phyloP scores from a whole-genome alignment of 148 eudicot species.

The Chenopodium formosanum region DNA sequence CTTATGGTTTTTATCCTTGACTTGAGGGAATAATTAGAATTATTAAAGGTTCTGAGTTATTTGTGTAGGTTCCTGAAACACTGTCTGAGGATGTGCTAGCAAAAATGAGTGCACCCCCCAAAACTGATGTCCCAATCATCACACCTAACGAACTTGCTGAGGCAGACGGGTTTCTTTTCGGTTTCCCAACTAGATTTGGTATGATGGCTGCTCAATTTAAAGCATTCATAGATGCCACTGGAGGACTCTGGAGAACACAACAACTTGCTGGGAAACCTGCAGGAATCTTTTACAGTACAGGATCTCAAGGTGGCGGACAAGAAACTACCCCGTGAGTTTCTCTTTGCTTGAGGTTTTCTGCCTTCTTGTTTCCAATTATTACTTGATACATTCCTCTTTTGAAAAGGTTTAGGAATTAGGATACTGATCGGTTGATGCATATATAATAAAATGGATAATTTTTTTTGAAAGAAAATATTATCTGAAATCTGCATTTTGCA shows the following conservation, averaged over 20 bases:
- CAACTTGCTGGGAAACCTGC: constrained; percentile 77
- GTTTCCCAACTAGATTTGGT: constrained; percentile 79
- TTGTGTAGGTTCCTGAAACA: constrained; percentile 63
- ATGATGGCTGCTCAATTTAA: constrained; percentile 87
- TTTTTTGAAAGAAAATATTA: background rate
- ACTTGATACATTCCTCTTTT: background rate
- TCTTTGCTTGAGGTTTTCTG: background rate
- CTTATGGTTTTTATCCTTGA: background rate
- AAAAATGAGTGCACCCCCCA: constrained; percentile 69
- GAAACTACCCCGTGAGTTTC: constrained; percentile 72
- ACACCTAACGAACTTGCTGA: constrained; percentile 53
- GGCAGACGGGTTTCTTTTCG: constrained; percentile 74
- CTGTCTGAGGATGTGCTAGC: constrained; percentile 54
- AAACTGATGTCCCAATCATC: constrained; percentile 59
- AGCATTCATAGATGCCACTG: constrained; percentile 73
- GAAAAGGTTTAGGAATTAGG: background rate
- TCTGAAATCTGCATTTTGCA: background rate
- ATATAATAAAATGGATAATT: background rate
- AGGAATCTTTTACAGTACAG: constrained; percentile 68
- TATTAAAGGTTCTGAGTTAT: background rate
- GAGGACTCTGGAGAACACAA: constrained; percentile 68
- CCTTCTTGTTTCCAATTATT: background rate
- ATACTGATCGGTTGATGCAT: background rate
- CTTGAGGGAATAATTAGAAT: background rate
- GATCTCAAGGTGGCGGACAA: constrained; percentile 86